Evolutionary conservation across 192 early-diverging fungal genomes (phyloP), one percentile per base, ranked within the genome.

Genomic region (Coemansia sp.): DNA sequence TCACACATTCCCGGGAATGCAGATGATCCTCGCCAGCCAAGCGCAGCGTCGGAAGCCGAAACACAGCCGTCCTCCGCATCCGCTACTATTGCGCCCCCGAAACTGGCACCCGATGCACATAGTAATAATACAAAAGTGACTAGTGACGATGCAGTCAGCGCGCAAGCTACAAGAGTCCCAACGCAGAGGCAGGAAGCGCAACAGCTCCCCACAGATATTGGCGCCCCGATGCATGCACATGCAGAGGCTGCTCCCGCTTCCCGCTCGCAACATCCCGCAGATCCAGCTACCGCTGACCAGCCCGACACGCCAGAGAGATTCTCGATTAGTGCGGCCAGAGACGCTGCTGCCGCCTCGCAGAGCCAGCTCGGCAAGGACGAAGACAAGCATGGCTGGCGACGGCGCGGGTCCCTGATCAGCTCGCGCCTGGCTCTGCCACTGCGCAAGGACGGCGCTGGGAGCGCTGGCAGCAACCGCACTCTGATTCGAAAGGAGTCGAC

Each of bases 391-490:
- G 63, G 80, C 41, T 83, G 80, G 80, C 75, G 80, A 54, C 75
- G 80, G 42, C 71, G 80, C 16, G 80, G 80, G 53, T 83, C 80
- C 44, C 38, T 83, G 49, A 53, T 83, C 32, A 69, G 72, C 50
- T 77, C 80, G 54, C 65, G 69, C 8, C 64, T 83, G 50, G 61
- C 75, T 5, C 66, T 63, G 64, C 72, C 80, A 16, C 48, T 72
- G 43, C 69, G 75, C 40, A 74, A 66, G 48, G 71, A 74, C 9
- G 37, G 21, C 19, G 13, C 23, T 16, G 23, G 67, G 42, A 62
- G 61, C 61, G 56, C 57, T 53, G 61, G 57, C 38, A 49, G 23
- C 18, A 37, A 37, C n/a, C 74, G 71, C n/a, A 19, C 59, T n/a
- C 43, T 82, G 8, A 50, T 71, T 32, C 74, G 71, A 41, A 74